phyloP scores from a whole-genome alignment of 768 basidiomycete species.

The Candolleomyces efflorescens region DNA sequence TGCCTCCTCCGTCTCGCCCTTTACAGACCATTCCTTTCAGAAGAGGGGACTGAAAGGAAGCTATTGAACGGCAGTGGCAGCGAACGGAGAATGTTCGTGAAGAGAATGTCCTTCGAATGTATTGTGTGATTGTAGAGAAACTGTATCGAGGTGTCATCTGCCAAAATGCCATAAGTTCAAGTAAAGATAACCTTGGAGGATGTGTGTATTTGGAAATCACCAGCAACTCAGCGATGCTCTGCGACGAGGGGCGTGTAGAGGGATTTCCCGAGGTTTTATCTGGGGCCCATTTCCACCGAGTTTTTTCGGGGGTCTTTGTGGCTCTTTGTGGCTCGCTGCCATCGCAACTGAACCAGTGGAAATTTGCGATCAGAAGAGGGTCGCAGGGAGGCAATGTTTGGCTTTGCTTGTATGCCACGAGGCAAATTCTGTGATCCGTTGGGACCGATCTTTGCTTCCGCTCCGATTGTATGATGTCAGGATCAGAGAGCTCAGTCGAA shows the following conservation, averaged over 20 bases:
- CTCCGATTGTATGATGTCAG: neutral
- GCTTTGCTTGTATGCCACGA: neutral
- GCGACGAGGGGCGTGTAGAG: too few species aligned
- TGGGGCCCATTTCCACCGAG: neutral
- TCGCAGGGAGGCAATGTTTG: neutral
- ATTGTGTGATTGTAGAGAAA: neutral
- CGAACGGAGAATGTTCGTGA: too few species aligned
- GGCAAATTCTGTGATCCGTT: neutral
- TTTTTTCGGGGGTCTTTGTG: neutral
- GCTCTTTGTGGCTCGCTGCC: neutral
- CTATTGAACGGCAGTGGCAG: too few species aligned
- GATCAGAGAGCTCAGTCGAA: too few species aligned
- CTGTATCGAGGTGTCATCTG: neutral
- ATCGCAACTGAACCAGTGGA: too few species aligned
- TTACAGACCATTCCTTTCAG: too few species aligned
- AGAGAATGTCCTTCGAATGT: neutral
- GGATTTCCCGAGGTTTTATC: neutral
- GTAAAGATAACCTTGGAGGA: neutral
- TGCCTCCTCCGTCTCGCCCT: too few species aligned
- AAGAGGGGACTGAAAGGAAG: too few species aligned
- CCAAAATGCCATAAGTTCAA: neutral
- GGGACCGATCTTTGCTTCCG: neutral
- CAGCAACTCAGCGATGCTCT: neutral
- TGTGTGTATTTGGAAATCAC: neutral
- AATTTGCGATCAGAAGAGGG: neutral